These are phyloP conservation scores for Globisporangium takayamanum DNA, from an alignment of 352 stramenopile species.

Conservation along the genomic window DNA sequence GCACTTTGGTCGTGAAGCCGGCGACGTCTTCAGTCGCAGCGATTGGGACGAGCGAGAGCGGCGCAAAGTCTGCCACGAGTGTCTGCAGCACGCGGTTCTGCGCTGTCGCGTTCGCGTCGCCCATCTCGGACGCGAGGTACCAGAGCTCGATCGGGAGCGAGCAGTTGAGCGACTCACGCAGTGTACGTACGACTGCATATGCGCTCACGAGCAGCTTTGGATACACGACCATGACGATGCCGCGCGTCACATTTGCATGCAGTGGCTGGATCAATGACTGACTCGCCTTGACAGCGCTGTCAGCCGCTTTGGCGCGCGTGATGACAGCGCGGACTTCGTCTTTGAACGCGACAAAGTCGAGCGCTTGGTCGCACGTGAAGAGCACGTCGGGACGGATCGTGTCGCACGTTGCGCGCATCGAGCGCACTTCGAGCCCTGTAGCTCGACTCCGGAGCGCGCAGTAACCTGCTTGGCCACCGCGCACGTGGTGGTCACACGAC, in stretches of 20 bases:
- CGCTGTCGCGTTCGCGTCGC: conserved; percentile 11
- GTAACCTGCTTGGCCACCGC: conserved; percentile 33
- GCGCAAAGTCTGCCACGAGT: conserved; percentile 18
- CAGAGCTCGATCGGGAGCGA: conserved; percentile 53
- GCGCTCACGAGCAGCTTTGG: conserved; percentile 36
- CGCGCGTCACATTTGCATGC: conserved; percentile 8
- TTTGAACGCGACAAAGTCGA: conserved; percentile 35
- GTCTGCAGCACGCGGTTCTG: conserved; percentile 16
- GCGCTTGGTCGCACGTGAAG: conserved; percentile 36
- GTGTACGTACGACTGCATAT: conserved; percentile 31
- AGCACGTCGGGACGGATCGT: conserved; percentile 28
- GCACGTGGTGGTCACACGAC: conserved; percentile 33
- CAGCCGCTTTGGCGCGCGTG: not conserved
- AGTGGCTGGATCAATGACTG: not conserved
- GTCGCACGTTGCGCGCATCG: conserved; percentile 32
- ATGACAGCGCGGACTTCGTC: conserved; percentile 5
- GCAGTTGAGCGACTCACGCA: conserved; percentile 34
- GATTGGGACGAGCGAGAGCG: conserved; percentile 25
- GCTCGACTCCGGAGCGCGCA: conserved; percentile 36
- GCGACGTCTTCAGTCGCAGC: conserved; percentile 14
- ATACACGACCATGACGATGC: conserved; percentile 56
- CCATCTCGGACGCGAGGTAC: conserved; percentile 39
- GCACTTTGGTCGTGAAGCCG: conserved; percentile 46
- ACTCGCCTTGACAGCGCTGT: too few species aligned
- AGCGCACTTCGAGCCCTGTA: conserved; percentile 25